Conservation (phyloP, 2,329 filamentous ascomycete species). For the Xylaria arbuscula region DNA sequence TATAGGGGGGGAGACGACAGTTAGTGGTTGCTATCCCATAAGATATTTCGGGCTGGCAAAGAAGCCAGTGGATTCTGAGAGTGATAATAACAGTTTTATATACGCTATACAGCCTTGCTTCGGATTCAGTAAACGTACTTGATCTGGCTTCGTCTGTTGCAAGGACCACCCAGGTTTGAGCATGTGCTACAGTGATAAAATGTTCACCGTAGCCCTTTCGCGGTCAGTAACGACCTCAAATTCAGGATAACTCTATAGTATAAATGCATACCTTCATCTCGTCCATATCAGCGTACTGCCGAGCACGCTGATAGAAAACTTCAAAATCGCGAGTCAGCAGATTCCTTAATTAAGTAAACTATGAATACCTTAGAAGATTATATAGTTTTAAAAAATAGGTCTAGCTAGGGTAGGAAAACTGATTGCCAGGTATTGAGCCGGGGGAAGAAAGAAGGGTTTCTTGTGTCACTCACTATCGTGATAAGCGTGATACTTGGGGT, state of each 20-base stretch:
- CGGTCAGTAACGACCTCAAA: slow-evolving; percentile 29
- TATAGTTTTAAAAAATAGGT: neutral
- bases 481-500: slow-evolving; percentile 76
- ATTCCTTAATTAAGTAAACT: too few species aligned
- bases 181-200: slow-evolving; percentile 81
- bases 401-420: neutral
- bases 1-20: neutral
- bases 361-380: neutral
- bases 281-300: slow-evolving; percentile 84
- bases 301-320: slow-evolving; percentile 64
- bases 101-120: neutral
- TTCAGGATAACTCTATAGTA: neutral
- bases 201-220: slow-evolving; percentile 76
- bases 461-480: slow-evolving; percentile 61
- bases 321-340: slow-evolving; percentile 11
- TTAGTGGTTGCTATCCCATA: slow-evolving; percentile 10
- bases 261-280: slow-evolving; percentile 75
- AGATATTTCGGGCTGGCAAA: neutral
- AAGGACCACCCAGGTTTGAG: slow-evolving; percentile 82
- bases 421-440: neutral
- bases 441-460: neutral
- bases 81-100: neutral
- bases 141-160: slow-evolving; percentile 83
- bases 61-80: neutral
- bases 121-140: slow-evolving; percentile 48